Base-by-base conservation (phyloP, 257 asterid species). In the Solanum clarkiae region DNA sequence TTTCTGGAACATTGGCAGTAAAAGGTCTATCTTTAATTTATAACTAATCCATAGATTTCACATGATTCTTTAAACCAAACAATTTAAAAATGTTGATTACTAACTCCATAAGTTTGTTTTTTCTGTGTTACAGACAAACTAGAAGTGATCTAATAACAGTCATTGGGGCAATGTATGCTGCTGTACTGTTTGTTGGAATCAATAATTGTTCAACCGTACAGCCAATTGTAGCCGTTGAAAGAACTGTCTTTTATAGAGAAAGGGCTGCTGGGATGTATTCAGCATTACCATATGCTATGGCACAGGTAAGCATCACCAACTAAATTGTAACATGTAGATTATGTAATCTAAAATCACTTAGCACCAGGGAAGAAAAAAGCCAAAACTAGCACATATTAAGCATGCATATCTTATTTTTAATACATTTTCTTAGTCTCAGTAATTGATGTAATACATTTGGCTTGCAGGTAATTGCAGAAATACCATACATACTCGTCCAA, bases 231-330 rank as follows among this genome's bases (percentile, higher is more conserved):
- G 86, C 88, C 5, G 80, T 86, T 45, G 94, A 92, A 80, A 88
- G 94, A 90, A 85, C 92, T 3, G 93, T 90, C 6, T 92, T 88
- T 86, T 92, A 91, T 86, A 86, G 94, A 55, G 95, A 92, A 82
- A 89, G 87, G 75, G 95, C 94, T 32, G 92, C 95, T 45, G 92
- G 95, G 72, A 91, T 88, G 93, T 92, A 92, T 84, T 91, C 95
- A 2, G 93, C 90, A 11, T 80, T 92, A 13, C 95, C 94, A 82
- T 91, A 91, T 87, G 96, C 96, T 59, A 88, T 93, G 86, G 89
- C 94, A 79, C 95, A 92, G 93, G 95, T 88, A 70, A 80, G 36
- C 63, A 84, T 53, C 42, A 55, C 49, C 80, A 49, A 15, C 81
- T 16, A 62, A 55, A 15, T 49, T 32, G 3, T 53, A 20, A 59